Evolutionary conservation across 176 grass and related monocot genomes (phyloP).

Genomic region (Elymus sibiricus): DNA sequence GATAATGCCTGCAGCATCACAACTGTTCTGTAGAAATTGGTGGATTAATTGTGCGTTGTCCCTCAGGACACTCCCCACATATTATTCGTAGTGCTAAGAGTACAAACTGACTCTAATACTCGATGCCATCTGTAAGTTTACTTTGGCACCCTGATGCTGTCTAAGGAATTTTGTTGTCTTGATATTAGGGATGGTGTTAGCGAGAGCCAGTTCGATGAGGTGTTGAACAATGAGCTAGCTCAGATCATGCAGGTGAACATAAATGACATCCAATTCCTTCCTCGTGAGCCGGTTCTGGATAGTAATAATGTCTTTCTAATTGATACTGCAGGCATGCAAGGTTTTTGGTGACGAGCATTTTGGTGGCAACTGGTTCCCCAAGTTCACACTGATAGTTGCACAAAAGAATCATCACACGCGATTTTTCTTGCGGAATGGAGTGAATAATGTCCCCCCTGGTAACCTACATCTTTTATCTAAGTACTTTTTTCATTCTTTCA

Average conservation of each 20-base stretch:
- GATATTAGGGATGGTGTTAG: slow-evolving; percentile 56
- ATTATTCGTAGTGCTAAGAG: background rate
- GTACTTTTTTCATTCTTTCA: background rate
- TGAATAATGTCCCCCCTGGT: slow-evolving; percentile 3
- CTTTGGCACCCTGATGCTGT: background rate
- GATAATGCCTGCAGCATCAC: background rate
- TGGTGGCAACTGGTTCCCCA: slow-evolving; percentile 22
- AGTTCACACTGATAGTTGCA: slow-evolving; percentile 64
- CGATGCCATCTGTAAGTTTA: background rate
- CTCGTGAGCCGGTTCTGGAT: background rate
- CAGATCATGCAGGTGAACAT: slow-evolving; percentile 54
- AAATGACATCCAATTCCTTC: background rate
- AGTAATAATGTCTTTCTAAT: background rate
- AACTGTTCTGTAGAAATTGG: background rate
- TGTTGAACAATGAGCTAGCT: slow-evolving; percentile 51
- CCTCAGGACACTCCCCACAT: background rate
- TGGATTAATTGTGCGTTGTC: background rate
- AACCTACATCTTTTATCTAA: background rate
- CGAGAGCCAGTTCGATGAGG: slow-evolving; percentile 61
- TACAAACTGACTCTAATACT: background rate
- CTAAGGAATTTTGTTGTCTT: background rate
- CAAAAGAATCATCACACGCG: slow-evolving; percentile 71
- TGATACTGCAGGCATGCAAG: slow-evolving; percentile 42
- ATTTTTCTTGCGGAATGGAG: slow-evolving; percentile 39
- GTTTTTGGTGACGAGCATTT: slow-evolving; percentile 11